Evolutionary conservation across 345 rosid species (phyloP), one percentile per base, ranked within the genome.

Genomic region (Eucalyptus erythrocorys): DNA sequence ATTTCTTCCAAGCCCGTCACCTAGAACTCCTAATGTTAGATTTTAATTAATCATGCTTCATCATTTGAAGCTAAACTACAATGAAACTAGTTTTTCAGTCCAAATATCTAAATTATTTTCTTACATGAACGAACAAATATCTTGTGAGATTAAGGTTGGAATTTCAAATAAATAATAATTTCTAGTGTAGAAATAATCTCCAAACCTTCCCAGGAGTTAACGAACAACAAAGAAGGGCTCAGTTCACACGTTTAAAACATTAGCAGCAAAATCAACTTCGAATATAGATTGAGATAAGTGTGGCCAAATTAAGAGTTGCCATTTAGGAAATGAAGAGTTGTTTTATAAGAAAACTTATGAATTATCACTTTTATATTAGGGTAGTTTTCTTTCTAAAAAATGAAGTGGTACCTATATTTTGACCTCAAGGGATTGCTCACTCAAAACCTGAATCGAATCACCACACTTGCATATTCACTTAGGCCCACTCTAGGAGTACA

Each of bases 341-440:
- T 27, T 27, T 59, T 26, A 59, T 59, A 59, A 10, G 3, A 57
- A 10, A 57, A 26, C 26, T 57, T 4, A 27, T 0, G 15, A 59
- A 59, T 59, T 27, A 12, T 59, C 66, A 12, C 32, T 59, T 9
- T 5, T 59, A 59, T 0, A 27, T 59, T 27, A 12, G 0, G 66
- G 11, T 0, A 27, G 0, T 59, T 59, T 59, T 27, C 2, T 59
- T 59, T 59, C 16, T 27, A 12, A 0, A 59, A 0, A 59, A 27
- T 0, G 8, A 59, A 59, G 16, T 59, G 66, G 66, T 32, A 0
- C 66, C 66, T 3, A 59, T 59, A 32, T 59, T 59, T 26, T 59
- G 12, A 59, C 0, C 0, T 2, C 4, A 1, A 59, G n/a, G 66
- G 32, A 0, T 59, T 27, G 8, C 66, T 12, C 8, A 0, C 0